Evolutionary conservation across 805 yeast species (phyloP).

Genomic region (Candida arabinofermentans): DNA sequence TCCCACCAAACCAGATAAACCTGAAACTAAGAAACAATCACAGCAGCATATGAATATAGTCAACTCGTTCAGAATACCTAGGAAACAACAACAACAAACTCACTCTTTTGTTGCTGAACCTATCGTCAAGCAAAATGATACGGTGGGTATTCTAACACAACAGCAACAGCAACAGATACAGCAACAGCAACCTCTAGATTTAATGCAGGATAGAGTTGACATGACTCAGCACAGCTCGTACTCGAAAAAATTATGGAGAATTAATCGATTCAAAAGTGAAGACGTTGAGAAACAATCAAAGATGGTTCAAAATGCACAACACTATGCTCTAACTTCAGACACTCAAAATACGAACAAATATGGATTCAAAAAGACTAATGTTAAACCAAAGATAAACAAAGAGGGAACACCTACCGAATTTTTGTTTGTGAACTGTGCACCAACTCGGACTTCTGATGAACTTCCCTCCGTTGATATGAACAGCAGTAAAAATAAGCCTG

Average conservation of each 20-base stretch:
- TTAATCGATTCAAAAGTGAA: slow-evolving; percentile 27
- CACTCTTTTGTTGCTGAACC: slow-evolving; percentile 4
- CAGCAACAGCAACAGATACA: background rate
- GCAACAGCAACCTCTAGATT: background rate
- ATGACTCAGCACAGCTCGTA: slow-evolving; percentile 6
- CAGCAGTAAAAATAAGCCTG: background rate
- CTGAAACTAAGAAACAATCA: background rate
- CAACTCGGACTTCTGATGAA: slow-evolving; percentile 5
- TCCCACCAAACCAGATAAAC: background rate
- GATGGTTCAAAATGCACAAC: slow-evolving; percentile 24
- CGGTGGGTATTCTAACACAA: too few species aligned
- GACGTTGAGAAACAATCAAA: slow-evolving; percentile 32
- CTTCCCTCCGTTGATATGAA: background rate
- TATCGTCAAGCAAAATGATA: too few species aligned
- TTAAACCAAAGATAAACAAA: slow-evolving; percentile 30
- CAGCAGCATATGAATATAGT: background rate
- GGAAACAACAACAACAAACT: slow-evolving; percentile 9
- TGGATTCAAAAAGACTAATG: slow-evolving; percentile 25
- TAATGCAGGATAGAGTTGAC: background rate
- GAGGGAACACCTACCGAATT: slow-evolving; percentile 31
- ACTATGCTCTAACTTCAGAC: slow-evolving; percentile 14
- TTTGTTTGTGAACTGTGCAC: slow-evolving; percentile 31
- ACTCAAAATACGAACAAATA: slow-evolving; percentile 21
- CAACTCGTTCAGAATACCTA: slow-evolving; percentile 10
- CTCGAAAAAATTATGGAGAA: slow-evolving; percentile 28